Evolutionary conservation across 441 rosid species (phyloP).

Genomic region (Populus tomentosa): DNA sequence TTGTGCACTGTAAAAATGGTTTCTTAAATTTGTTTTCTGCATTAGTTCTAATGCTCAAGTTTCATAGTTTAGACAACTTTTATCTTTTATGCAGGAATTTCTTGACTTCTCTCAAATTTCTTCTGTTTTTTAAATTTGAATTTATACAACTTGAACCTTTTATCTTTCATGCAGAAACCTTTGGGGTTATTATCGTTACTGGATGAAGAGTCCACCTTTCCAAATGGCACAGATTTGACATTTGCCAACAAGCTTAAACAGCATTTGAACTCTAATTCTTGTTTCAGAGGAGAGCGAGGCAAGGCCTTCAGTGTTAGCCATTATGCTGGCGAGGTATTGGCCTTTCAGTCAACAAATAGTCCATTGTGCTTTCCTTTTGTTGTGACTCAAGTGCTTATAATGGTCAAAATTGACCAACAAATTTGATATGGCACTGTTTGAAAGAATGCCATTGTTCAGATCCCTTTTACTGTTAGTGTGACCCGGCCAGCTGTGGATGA

Average conservation of each 20-base stretch:
- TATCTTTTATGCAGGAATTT: conserved; percentile 15
- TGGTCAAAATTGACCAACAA: background rate
- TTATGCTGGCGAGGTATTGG: conserved; percentile 93
- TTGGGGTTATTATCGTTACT: conserved; percentile 83
- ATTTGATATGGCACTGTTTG: background rate
- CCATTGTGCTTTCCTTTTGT: background rate
- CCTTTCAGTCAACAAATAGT: background rate
- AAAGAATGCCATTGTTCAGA: background rate
- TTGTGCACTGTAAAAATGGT: background rate
- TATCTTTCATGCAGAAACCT: conserved; percentile 67
- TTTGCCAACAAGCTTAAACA: conserved; percentile 94
- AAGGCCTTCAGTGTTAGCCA: conserved; percentile 80
- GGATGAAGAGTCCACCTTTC: conserved; percentile 96
- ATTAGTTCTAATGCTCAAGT: background rate
- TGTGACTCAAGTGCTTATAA: background rate
- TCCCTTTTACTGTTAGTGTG: background rate
- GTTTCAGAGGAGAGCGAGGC: conserved; percentile 80
- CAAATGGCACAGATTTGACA: conserved; percentile 93
- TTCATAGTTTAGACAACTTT: background rate
- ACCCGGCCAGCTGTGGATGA: background rate
- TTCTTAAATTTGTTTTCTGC: background rate
- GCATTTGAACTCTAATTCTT: conserved; percentile 70
- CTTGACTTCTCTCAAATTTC: too few relatives aligned
- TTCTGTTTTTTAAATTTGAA: conserved; percentile 1
- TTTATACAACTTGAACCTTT: conserved; percentile 3